These are phyloP conservation scores for Aegilops longissima DNA, from an alignment of 176 grass and related monocot genomes.

Conservation along the genomic window DNA sequence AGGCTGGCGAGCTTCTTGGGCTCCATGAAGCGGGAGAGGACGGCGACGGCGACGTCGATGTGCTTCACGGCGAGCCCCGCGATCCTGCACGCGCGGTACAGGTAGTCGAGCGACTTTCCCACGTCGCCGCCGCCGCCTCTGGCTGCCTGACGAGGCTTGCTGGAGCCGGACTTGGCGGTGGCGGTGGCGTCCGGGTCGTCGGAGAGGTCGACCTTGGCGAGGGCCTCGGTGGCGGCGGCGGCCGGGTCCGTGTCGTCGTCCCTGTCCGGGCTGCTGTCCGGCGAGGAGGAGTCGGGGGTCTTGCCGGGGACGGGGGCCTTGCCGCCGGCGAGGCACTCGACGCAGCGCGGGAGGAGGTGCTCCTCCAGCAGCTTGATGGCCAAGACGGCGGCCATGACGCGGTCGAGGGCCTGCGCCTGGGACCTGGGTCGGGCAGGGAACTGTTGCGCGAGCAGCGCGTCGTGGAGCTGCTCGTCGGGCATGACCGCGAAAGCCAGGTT, in stretches of 20 bases:
- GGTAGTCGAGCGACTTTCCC: neutral
- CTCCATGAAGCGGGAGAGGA: neutral
- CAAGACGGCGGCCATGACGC: neutral
- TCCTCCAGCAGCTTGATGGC: neutral
- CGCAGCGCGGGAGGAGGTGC: neutral
- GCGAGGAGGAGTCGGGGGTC: neutral
- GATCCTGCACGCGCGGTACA: neutral
- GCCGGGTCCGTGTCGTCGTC: neutral
- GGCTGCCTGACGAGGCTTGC: too few species aligned
- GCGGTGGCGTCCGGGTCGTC: neutral
- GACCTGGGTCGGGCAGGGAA: neutral
- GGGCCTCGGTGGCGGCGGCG: neutral
- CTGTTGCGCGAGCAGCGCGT: neutral
- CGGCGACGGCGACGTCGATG: neutral
- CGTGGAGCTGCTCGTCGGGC: neutral
- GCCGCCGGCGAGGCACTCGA: neutral
- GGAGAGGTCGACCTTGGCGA: neutral
- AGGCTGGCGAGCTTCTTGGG: neutral
- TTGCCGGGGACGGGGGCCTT: neutral
- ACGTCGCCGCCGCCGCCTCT: neutral
- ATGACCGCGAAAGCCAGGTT: neutral
- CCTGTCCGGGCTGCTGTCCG: too few species aligned
- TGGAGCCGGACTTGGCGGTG: neutral
- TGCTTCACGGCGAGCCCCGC: neutral
- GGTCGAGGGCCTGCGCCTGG: neutral